These are phyloP conservation scores for Rhodofomes roseus DNA, from an alignment of 1,284 basidiomycete species.

Conservation along the genomic window DNA sequence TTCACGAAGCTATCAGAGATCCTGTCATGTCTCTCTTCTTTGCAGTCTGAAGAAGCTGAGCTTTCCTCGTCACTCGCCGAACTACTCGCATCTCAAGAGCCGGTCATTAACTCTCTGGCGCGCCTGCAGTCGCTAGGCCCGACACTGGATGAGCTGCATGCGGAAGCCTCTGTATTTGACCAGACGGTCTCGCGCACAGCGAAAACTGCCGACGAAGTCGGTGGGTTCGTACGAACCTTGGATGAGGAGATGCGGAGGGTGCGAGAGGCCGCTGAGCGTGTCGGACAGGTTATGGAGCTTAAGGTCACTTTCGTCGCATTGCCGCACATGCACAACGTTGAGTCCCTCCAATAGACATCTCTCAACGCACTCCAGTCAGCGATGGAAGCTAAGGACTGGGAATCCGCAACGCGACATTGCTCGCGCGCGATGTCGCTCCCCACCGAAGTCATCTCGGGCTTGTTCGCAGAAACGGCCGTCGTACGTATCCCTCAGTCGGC, in stretches of 20 bases:
- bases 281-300: slow-evolving; percentile 85
- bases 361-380: slow-evolving; percentile 71
- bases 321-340: background rate
- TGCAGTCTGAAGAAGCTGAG: slow-evolving; percentile 76
- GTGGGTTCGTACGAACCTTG: slow-evolving; percentile 80
- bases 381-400: slow-evolving; percentile 91
- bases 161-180: slow-evolving; percentile 58
- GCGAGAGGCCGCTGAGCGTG: slow-evolving; percentile 79
- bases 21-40: slow-evolving; percentile 63
- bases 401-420: slow-evolving; percentile 88
- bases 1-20: slow-evolving; percentile 67
- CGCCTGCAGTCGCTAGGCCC: slow-evolving; percentile 64
- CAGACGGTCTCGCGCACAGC: slow-evolving; percentile 66
- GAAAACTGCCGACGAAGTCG: slow-evolving; percentile 85
- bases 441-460: slow-evolving; percentile 71
- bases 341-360: slow-evolving; percentile 48
- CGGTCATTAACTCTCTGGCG: slow-evolving; percentile 61
- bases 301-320: slow-evolving; percentile 53
- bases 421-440: slow-evolving; percentile 86
- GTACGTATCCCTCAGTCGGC: slow-evolving; percentile 42
- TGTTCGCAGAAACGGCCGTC: slow-evolving; percentile 86
- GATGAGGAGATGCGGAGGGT: slow-evolving; percentile 92
- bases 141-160: slow-evolving; percentile 57
- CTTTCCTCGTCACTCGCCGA: slow-evolving; percentile 75
- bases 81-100: slow-evolving; percentile 66